Percentiles rank a stretch among this genome's conserved stretches.
Conservation (phyloP, 768 basidiomycete species). For the Gymnopilus dilepis region DNA sequence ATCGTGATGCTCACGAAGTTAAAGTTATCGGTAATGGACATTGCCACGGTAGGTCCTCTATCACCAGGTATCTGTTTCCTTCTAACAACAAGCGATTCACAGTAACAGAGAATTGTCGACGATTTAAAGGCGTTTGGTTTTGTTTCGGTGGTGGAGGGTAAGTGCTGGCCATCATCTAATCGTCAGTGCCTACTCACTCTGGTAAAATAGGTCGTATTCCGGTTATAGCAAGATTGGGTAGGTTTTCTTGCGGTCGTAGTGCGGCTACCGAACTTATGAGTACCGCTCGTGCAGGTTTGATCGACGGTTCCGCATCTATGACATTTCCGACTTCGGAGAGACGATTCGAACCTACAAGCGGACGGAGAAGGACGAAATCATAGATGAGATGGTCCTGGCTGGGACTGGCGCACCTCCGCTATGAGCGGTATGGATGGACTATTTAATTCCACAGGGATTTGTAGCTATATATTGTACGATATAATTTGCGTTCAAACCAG, state of each 20-base stretch:
- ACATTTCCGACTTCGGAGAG: constrained; percentile 90
- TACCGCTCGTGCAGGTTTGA: constrained; percentile 72
- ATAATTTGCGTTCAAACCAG: background rate
- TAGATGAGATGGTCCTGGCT: constrained; percentile 67
- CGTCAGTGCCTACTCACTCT: background rate
- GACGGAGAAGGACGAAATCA: constrained; percentile 69
- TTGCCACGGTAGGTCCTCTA: constrained; percentile 66
- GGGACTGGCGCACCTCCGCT: constrained; percentile 52
- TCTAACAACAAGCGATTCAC: background rate
- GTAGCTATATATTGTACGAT: constrained; percentile 2
- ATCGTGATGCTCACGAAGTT: constrained; percentile 63
- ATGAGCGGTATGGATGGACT: constrained; percentile 9
- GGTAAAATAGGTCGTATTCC: constrained; percentile 66
- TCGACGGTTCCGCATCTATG: constrained; percentile 87
- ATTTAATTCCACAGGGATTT: background rate
- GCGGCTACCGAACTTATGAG: background rate
- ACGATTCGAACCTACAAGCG: constrained; percentile 89
- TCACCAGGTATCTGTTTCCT: constrained; percentile 6
- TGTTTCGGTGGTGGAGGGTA: constrained; percentile 90
- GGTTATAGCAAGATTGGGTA: constrained; percentile 82
- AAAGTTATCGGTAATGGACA: constrained; percentile 93
- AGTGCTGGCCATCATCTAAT: constrained; percentile 30
- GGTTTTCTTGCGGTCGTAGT: constrained; percentile 24
- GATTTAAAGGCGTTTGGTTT: constrained; percentile 86
- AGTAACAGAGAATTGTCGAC: constrained; percentile 90